Evolutionary conservation across 2,329 filamentous ascomycete species (phyloP).

Genomic region (Conoideocrella luteorostrata): DNA sequence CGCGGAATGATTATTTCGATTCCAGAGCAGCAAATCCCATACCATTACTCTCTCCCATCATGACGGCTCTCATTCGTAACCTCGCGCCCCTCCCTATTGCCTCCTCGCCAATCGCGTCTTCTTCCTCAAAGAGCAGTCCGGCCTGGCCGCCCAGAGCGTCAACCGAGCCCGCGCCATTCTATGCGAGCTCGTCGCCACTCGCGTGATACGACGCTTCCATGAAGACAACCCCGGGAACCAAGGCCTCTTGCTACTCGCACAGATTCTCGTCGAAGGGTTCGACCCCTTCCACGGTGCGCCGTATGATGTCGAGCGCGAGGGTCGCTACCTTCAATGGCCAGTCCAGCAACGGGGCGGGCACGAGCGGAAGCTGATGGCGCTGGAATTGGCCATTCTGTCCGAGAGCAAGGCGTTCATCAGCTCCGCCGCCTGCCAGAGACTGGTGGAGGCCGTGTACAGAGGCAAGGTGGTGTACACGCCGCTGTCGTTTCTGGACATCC

Average conservation of each 20-base stretch:
- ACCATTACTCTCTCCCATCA: no score
- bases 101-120: conserved; percentile 64
- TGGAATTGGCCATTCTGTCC: conserved; percentile 66
- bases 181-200: conserved; percentile 62
- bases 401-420: conserved; percentile 63
- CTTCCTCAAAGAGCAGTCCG: conserved; percentile 60
- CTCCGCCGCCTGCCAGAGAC: conserved; percentile 60
- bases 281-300: conserved; percentile 67
- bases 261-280: conserved; percentile 64
- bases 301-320: conserved; percentile 45
- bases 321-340: conserved; percentile 33
- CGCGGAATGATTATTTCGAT: no score
- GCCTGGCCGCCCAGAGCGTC: conserved; percentile 61
- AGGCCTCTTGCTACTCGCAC: conserved; percentile 59
- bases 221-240: conserved; percentile 58
- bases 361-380: conserved; percentile 55
- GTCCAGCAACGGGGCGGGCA: conserved; percentile 31
- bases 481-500: conserved; percentile 62
- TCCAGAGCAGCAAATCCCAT: no score
- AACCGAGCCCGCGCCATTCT: conserved; percentile 61
- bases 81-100: conserved; percentile 51
- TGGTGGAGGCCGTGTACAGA: conserved; percentile 64
- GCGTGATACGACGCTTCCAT: conserved; percentile 60
- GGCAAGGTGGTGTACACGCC: conserved; percentile 66
- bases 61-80: no score